phyloP scores from a whole-genome alignment of 768 basidiomycete genomes.

The Pleurotus citrinopileatus region DNA sequence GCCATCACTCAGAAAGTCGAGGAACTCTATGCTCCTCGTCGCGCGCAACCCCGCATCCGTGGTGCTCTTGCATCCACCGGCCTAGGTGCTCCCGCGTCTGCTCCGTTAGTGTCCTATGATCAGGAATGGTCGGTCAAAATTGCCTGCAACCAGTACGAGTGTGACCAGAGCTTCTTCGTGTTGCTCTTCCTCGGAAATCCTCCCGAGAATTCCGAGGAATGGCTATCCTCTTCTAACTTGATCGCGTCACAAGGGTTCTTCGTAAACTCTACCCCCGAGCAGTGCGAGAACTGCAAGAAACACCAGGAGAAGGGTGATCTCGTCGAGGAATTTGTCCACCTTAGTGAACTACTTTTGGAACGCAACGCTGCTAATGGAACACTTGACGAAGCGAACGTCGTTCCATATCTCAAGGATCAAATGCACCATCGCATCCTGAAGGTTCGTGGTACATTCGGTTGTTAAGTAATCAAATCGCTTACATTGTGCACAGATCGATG shows the following conservation, averaged over 20 bases:
- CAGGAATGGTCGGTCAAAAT: conserved; percentile 44
- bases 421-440: conserved; percentile 41
- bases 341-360: conserved; percentile 31
- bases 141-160: conserved; percentile 38
- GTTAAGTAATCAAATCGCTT: background rate
- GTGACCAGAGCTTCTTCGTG: conserved; percentile 41
- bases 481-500: background rate
- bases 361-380: conserved; percentile 25
- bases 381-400: conserved; percentile 34
- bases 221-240: conserved; percentile 31
- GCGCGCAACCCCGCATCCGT: background rate
- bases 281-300: conserved; percentile 38
- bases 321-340: conserved; percentile 43
- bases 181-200: conserved; percentile 45
- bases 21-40: conserved; percentile 28
- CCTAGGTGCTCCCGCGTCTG: conserved; percentile 1
- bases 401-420: conserved; percentile 35
- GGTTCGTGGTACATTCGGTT: conserved; percentile 20
- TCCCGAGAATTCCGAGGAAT: conserved; percentile 32
- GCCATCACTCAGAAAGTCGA: conserved; percentile 34
- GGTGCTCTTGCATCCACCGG: background rate
- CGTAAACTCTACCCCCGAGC: conserved; percentile 28
- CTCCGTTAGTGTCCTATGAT: background rate
- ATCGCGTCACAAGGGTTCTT: conserved; percentile 46
- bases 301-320: conserved; percentile 20